Evolutionary conservation across 2,329 filamentous ascomycete species (phyloP), one percentile per base, ranked within the genome.

Genomic region (Neonectria hederae): DNA sequence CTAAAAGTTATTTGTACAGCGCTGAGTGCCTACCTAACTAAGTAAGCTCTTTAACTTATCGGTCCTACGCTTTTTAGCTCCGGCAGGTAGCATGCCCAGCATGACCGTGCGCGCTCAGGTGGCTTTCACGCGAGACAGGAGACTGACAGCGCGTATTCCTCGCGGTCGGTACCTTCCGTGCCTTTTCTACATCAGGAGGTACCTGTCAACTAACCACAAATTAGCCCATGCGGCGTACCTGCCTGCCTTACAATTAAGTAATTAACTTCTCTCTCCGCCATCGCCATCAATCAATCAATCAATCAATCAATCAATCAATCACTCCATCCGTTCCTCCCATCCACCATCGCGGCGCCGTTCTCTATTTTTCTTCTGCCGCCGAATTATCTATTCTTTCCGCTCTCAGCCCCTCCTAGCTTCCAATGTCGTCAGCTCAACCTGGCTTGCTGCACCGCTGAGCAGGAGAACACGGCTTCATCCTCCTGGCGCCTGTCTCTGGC

Each of bases 1-100:
- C 26, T 48, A 19, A 30, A 22, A 43, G 21, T 13, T 30, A 21
- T 24, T 17, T 7, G 26, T 24, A 17, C 10, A 28, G 43, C 8
- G 21, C 43, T 19, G 8, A 28, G 17, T 49, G 42, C 42, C 21
- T 30, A 45, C 26, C 17, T 49, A 40, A 40, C 28, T 10, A n/a
- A n/a, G n/a, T 30, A 30, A 22, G 43, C 35, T 60, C 22, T 35
- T 56, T 64, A 64, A 61, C 62, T 64, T 64, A 64, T 64, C 62
- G 30, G n/a, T 5, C 9, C 43, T 42, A 17, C 5, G n/a, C n/a
- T n/a, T n/a, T n/a, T n/a, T n/a, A n/a, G n/a, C n/a, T n/a, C n/a
- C n/a, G n/a, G n/a, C n/a, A n/a, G n/a, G n/a, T n/a, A n/a, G 9
- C 28, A 2, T 40, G 22, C 21, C 24, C 42, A 40, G 48, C n/a